Evolutionary conservation across 306 rosid species (phyloP), one percentile per base, ranked within the genome.

Genomic region (Cucurbita ficifolia): DNA sequence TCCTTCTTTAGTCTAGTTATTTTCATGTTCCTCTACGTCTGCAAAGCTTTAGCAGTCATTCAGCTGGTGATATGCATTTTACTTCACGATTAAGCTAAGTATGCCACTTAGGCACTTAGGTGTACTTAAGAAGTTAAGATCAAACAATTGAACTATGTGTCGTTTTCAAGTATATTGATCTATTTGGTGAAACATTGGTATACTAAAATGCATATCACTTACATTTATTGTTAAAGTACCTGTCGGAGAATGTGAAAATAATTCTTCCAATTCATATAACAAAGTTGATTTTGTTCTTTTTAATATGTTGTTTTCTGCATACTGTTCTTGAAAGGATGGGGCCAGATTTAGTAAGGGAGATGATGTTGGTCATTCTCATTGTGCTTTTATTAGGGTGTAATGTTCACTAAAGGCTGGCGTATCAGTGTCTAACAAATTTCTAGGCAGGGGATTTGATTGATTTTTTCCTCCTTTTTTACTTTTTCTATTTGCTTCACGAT

Each of bases 31-130:
- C 7, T 14, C 67, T 60, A 14, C 22, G 36, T 60, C 12, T 60
- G 39, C 87, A 85, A 78, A 76, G 65, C 74, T 64, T 29, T 74
- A 79, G 80, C 38, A 55, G 61, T 70, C 88, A 82, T 40, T 73
- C 78, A 48, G 70, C 81, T 65, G 63, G 84, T 76, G 82, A 83
- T 74, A 55, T 73, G 29, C 29, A 24, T 24, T 24, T 24, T 24
- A 24, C 29, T 24, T 24, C 29, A 24, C 29, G 29, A 1, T 24
- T 24, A 24, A 24, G 29, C 29, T 24, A 24, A 24, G n/a, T n/a
- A n/a, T n/a, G 29, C 2, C 33, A 29, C 33, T 29, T 29, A 29
- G 33, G 33, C 33, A 29, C 33, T 29, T 29, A 2, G 22, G 46
- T 19, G 71, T 18, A 39, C 71, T 42, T 64, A 18, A 6, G 35